Conservation (phyloP, 805 yeast species). For the Sungouiozyma intestinalis region DNA sequence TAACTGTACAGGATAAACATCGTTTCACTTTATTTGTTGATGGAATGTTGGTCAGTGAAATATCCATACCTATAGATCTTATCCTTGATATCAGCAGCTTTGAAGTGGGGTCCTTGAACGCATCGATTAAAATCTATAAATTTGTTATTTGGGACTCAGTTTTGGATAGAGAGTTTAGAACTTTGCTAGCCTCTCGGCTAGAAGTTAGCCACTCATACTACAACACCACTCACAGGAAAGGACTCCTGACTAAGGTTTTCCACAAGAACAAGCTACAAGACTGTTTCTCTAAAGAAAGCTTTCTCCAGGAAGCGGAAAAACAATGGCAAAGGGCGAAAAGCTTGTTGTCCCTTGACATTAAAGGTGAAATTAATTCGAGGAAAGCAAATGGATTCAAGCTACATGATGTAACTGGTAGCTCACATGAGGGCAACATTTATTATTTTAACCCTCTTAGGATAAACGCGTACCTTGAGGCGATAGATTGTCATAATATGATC, state of each 20-base stretch:
- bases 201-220: not conserved
- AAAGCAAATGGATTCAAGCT: slow-evolving; percentile 6
- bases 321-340: slow-evolving; percentile 1
- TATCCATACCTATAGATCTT: slow-evolving; percentile 12
- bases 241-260: not conserved
- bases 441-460: slow-evolving; percentile 12
- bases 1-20: slow-evolving; percentile 6
- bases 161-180: not conserved
- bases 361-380: slow-evolving; percentile 9
- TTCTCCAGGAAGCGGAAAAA: not conserved
- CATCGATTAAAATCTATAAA: slow-evolving; percentile 22
- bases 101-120: slow-evolving; percentile 27
- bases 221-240: not conserved
- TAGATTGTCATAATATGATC: slow-evolving; percentile 11
- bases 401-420: slow-evolving; percentile 7
- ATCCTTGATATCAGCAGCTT: slow-evolving; percentile 9
- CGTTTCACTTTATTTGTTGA: slow-evolving; percentile 16
- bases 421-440: slow-evolving; percentile 10
- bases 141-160: slow-evolving; percentile 9
- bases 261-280: not conserved
- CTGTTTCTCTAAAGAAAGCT: not conserved
- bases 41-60: slow-evolving; percentile 13
- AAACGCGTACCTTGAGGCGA: slow-evolving; percentile 11
- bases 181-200: not conserved
- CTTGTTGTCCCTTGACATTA: slow-evolving; percentile 4